phyloP scores from a whole-genome alignment of 352 stramenopile genomes.

The Globisporangium alternatum region DNA sequence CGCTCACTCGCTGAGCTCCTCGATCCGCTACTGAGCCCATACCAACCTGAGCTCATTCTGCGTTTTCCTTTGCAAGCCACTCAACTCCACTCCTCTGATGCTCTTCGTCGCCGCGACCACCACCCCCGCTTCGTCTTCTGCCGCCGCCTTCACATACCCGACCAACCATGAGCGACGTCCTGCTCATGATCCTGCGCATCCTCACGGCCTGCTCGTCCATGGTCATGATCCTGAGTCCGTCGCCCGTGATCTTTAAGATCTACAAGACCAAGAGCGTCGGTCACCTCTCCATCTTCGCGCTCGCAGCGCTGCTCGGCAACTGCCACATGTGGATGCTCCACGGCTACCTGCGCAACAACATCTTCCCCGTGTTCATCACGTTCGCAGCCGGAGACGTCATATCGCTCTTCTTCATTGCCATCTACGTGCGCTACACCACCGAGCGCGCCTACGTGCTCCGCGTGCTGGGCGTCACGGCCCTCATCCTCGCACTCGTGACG shows the following conservation, averaged over 20 bases:
- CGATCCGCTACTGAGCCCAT: not conserved
- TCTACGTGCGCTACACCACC: slow-evolving; percentile 33
- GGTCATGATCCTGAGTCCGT: slow-evolving; percentile 25
- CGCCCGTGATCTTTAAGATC: slow-evolving; percentile 19
- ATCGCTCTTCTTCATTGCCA: slow-evolving; percentile 23
- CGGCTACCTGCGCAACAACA: slow-evolving; percentile 29
- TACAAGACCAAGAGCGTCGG: slow-evolving; percentile 18
- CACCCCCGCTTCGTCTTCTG: not conserved
- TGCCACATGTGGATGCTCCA: slow-evolving; percentile 41
- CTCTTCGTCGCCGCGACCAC: not conserved
- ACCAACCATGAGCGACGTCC: slow-evolving; percentile 7
- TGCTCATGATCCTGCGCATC: slow-evolving; percentile 16
- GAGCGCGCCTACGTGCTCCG: slow-evolving; percentile 24
- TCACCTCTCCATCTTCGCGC: slow-evolving; percentile 24
- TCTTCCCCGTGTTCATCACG: slow-evolving; percentile 38
- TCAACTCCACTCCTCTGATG: not conserved
- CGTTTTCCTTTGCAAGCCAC: not conserved
- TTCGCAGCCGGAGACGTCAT: slow-evolving; percentile 29
- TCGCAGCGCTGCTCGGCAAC: slow-evolving; percentile 23
- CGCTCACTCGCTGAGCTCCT: not conserved
- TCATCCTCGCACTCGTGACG: slow-evolving; percentile 27
- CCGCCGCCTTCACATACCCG: not conserved
- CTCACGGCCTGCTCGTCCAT: slow-evolving; percentile 23
- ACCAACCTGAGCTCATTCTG: not conserved
- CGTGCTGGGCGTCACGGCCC: slow-evolving; percentile 11